Percentiles rank a stretch among this genome's conserved stretches.
Conservation (phyloP, 140 eudicot species). For the Cichorium intybus region DNA sequence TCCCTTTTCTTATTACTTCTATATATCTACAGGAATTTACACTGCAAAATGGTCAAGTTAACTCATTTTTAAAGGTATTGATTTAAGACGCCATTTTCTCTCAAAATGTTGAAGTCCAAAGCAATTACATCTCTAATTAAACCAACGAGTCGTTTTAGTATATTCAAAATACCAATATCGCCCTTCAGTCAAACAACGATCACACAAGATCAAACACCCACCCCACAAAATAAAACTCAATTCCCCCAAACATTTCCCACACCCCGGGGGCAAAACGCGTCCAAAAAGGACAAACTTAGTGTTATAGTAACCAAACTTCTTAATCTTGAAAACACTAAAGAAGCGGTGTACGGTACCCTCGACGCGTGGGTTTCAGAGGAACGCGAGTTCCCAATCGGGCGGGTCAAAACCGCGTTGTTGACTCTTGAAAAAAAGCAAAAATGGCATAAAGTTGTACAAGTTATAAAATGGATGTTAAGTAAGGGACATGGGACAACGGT, state of each 20-base stretch:
- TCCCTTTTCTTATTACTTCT: background rate
- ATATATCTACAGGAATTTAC: background rate
- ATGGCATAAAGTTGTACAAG: conserved; percentile 83
- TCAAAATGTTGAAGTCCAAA: conserved; percentile 30
- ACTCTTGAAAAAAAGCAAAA: conserved; percentile 62
- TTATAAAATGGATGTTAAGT: conserved; percentile 94
- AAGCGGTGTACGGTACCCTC: conserved; percentile 66
- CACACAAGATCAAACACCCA: conserved; percentile 17
- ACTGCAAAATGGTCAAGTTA: background rate
- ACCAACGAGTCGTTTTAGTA: conserved; percentile 22
- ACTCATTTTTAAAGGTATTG: conserved; percentile 4
- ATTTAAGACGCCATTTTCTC: background rate
- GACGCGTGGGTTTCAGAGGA: conserved; percentile 88
- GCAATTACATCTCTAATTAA: conserved; percentile 33
- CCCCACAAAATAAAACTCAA: conserved; percentile 3
- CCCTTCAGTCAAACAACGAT: conserved; percentile 29
- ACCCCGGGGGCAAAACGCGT: conserved; percentile 27
- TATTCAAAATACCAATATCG: conserved; percentile 22
- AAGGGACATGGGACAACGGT: conserved; percentile 83
- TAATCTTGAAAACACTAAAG: conserved; percentile 59
- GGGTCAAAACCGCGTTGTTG: conserved; percentile 51
- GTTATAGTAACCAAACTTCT: conserved; percentile 48
- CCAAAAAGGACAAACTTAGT: conserved; percentile 50
- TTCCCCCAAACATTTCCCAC: conserved; percentile 28
- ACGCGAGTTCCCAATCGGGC: conserved; percentile 69